Conservation (phyloP, 2,329 filamentous ascomycete genomes). For the Magnaporthiopsis poae region DNA sequence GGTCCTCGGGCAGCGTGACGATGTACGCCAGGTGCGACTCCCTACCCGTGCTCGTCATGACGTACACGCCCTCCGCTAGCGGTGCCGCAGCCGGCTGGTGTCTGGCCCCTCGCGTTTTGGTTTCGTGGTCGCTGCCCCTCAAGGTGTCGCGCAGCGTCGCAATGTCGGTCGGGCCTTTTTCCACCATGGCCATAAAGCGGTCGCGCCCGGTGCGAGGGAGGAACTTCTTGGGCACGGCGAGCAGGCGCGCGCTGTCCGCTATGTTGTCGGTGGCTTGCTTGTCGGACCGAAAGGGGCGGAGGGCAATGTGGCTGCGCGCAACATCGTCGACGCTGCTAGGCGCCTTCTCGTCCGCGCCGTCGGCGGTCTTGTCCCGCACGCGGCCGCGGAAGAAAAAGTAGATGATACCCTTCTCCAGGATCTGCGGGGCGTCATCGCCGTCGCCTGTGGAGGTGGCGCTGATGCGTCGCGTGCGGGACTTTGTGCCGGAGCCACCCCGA, state of each 20-base stretch:
- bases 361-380: constrained; percentile 30
- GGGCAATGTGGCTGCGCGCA: no score
- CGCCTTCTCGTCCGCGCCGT: no score
- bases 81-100: constrained; percentile 61
- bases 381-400: constrained; percentile 83
- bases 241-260: constrained; percentile 55
- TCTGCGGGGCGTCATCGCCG: no score
- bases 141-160: constrained; percentile 64
- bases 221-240: constrained; percentile 76
- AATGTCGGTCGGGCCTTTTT: constrained; percentile 59
- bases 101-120: constrained; percentile 62
- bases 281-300: no score
- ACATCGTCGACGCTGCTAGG: no score
- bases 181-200: constrained; percentile 72
- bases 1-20: constrained; percentile 59
- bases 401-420: constrained; percentile 68
- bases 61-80: constrained; percentile 78
- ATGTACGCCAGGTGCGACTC: constrained; percentile 73
- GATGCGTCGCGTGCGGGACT: no score
- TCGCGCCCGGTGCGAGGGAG: constrained; percentile 57
- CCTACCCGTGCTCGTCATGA: constrained; percentile 60
- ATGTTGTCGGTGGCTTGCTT: constrained; percentile 31
- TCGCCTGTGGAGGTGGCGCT: no score
- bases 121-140: constrained; percentile 56
- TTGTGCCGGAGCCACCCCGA: no score